A percentile compares a stretch with the other conserved stretches of the same genome.
These are phyloP conservation scores for Colletotrichum spinosum DNA, from an alignment of 2,329 filamentous ascomycete species.

Conservation along the genomic window DNA sequence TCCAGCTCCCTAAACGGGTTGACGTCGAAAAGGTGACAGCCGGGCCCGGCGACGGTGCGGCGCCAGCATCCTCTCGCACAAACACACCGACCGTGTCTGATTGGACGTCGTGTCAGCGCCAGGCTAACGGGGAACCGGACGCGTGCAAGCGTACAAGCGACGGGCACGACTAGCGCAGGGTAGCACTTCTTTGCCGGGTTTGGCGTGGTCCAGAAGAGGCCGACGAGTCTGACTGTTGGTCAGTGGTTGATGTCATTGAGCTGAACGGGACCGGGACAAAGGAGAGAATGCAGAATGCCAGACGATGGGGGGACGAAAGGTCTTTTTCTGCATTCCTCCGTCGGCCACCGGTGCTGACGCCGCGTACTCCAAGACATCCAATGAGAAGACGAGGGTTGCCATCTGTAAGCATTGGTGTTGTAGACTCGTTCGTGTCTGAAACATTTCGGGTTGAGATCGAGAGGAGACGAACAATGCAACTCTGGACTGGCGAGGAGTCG, in stretches of 20 bases:
- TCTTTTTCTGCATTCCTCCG: not conserved
- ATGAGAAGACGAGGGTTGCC: no score
- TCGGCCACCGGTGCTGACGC: not conserved
- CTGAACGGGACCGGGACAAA: not conserved
- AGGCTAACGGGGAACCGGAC: conserved; percentile 5
- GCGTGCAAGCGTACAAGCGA: not conserved
- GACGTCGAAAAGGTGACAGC: not conserved
- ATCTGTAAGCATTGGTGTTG: not conserved
- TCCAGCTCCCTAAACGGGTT: not conserved
- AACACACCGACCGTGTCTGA: not conserved
- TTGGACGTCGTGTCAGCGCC: conserved; percentile 1
- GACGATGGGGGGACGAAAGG: not conserved
- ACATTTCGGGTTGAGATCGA: no score
- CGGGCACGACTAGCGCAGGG: not conserved
- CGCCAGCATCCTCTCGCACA: not conserved
- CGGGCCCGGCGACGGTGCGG: not conserved
- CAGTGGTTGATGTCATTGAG: conserved; percentile 1
- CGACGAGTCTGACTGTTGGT: not conserved
- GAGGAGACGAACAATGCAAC: no score
- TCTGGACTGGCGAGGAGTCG: no score
- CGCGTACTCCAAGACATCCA: not conserved
- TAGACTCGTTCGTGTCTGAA: no score
- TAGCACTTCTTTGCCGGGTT: not conserved
- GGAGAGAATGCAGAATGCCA: not conserved
- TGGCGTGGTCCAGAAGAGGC: not conserved